These are phyloP conservation scores for Lactarius quietus DNA, from an alignment of 768 basidiomycete genomes.

Conservation along the genomic window DNA sequence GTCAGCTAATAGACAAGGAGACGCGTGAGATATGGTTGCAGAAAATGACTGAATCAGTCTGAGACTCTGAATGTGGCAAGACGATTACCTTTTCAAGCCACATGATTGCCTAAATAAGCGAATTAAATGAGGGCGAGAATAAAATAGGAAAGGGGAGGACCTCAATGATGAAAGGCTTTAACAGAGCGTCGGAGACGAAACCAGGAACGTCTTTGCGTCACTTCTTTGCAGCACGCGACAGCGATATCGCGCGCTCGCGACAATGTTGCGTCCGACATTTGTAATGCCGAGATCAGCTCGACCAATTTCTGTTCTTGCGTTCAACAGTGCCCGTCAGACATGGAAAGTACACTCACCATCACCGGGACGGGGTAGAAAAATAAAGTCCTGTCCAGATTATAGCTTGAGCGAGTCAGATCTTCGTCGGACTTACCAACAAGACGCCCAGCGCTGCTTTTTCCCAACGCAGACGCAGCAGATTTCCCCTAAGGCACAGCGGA, in stretches of 20 bases:
- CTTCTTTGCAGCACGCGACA: constrained; percentile 89
- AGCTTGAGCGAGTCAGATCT: constrained; percentile 9
- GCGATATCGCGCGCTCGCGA: constrained; percentile 79
- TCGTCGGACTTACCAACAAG: constrained; percentile 64
- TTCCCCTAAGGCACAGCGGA: constrained; percentile 60
- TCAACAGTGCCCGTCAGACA: background rate
- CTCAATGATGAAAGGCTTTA: constrained; percentile 99
- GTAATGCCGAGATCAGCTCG: constrained; percentile 91
- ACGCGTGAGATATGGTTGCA: background rate
- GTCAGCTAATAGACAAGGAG: constrained; percentile 30
- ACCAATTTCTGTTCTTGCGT: constrained; percentile 62
- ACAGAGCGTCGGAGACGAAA: constrained; percentile 89
- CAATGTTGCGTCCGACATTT: constrained; percentile 77
- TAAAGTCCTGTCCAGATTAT: constrained; percentile 57
- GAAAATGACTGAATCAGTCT: too few relatives aligned
- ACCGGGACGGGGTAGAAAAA: constrained; percentile 98
- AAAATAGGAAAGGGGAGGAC: constrained; percentile 34
- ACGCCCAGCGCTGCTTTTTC: constrained; percentile 59
- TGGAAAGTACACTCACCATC: constrained; percentile 53
- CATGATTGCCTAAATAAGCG: constrained; percentile 72
- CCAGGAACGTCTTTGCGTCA: constrained; percentile 90
- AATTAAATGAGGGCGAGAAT: too few relatives aligned
- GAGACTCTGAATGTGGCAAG: background rate
- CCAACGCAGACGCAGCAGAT: constrained; percentile 57
- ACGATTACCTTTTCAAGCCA: constrained; percentile 74